Evolutionary conservation across 768 basidiomycete genomes (phyloP).

Genomic region (Phanerodontia chrysosporium): DNA sequence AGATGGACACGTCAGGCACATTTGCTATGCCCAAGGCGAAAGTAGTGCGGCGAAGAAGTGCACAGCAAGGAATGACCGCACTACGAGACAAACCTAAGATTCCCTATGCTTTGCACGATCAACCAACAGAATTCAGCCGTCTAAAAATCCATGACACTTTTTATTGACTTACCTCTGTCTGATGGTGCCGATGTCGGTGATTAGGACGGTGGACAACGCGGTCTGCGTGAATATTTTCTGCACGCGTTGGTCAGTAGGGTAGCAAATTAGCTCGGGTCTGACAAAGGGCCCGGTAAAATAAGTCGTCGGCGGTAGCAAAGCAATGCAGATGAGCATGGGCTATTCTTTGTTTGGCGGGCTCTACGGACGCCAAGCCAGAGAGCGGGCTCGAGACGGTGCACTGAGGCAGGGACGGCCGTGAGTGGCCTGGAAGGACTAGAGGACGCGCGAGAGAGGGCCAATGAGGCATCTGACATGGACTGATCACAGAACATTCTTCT

Average conservation of each 20-base stretch:
- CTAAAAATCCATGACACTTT: not conserved
- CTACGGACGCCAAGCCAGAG: no score
- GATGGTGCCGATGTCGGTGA: not conserved
- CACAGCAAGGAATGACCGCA: not conserved
- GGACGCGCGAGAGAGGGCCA: not conserved
- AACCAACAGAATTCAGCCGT: not conserved
- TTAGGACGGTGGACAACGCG: not conserved
- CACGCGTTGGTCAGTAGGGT: not conserved
- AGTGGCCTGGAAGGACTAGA: no score
- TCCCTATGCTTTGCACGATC: not conserved
- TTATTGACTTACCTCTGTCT: not conserved
- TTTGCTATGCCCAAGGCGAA: not conserved
- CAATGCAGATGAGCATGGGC: not conserved
- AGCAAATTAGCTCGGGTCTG: not conserved
- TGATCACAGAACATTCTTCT: not conserved
- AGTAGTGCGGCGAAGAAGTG: constrained; percentile 2
- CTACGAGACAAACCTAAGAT: not conserved
- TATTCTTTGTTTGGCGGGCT: no score
- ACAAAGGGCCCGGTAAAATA: not conserved
- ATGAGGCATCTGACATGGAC: not conserved
- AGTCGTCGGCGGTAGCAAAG: not conserved
- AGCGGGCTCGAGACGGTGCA: no score
- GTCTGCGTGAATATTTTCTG: not conserved
- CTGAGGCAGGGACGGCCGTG: no score
- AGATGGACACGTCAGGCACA: not conserved